These are phyloP conservation scores for Mortierella sp. DNA, from an alignment of 371 early-diverging fungal genomes.

Conservation along the genomic window DNA sequence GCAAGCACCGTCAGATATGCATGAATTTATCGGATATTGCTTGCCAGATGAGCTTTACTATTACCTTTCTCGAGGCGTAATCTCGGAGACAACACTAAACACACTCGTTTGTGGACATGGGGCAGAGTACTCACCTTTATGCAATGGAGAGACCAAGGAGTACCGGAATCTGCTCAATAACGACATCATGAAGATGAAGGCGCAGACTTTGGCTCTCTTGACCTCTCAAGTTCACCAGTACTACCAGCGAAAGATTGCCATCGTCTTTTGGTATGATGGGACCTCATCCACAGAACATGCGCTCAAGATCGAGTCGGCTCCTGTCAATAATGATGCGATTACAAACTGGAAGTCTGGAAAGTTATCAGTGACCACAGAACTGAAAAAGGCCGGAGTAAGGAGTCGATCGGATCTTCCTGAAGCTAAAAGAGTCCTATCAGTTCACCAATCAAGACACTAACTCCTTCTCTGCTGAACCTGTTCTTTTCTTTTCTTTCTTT, in stretches of 20 bases:
- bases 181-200: slow-evolving; percentile 64
- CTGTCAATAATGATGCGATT: slow-evolving; percentile 22
- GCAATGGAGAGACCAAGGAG: slow-evolving; percentile 84
- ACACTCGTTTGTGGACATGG: slow-evolving; percentile 74
- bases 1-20: slow-evolving; percentile 80
- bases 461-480: background rate
- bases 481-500: background rate
- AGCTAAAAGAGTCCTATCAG: slow-evolving; percentile 41
- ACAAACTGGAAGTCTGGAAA: slow-evolving; percentile 74
- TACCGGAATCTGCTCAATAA: slow-evolving; percentile 74
- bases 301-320: slow-evolving; percentile 23
- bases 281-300: slow-evolving; percentile 18
- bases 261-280: slow-evolving; percentile 30
- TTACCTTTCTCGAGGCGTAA: slow-evolving; percentile 75
- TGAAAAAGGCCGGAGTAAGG: slow-evolving; percentile 60
- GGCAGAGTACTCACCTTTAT: slow-evolving; percentile 79
- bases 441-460: background rate
- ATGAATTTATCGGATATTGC: slow-evolving; percentile 85
- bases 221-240: slow-evolving; percentile 72
- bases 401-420: too few species aligned
- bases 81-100: slow-evolving; percentile 65
- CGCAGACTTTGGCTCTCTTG: slow-evolving; percentile 68
- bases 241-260: slow-evolving; percentile 67
- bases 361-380: slow-evolving; percentile 35
- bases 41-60: slow-evolving; percentile 82